Conservation (phyloP, 345 rosid species). For the Eucalyptus camaldulensis region DNA sequence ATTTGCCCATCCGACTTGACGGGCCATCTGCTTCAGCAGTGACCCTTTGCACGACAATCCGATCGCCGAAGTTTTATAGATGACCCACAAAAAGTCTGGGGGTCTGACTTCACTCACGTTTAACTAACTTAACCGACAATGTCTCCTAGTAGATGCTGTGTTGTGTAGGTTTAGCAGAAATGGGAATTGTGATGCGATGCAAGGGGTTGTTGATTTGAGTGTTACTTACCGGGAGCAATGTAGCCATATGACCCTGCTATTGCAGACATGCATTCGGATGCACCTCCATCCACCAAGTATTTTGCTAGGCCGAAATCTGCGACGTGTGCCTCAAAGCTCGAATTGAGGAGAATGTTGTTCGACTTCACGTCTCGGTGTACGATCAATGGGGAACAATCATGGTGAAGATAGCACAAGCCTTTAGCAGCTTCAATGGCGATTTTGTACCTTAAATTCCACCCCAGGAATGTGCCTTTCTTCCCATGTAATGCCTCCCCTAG, state of each 20-base stretch:
- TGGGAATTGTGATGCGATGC: neutral
- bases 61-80: neutral
- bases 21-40: neutral
- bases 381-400: slow-evolving; percentile 83
- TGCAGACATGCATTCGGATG: slow-evolving; percentile 96
- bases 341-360: slow-evolving; percentile 75
- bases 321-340: slow-evolving; percentile 87
- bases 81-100: neutral
- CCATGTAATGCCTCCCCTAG: slow-evolving; percentile 85
- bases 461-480: slow-evolving; percentile 53
- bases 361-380: slow-evolving; percentile 92
- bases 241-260: slow-evolving; percentile 95
- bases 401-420: slow-evolving; percentile 90
- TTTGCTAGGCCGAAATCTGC: slow-evolving; percentile 97
- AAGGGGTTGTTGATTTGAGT: neutral
- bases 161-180: neutral
- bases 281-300: slow-evolving; percentile 63
- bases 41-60: neutral
- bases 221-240: slow-evolving; percentile 80
- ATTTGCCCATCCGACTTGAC: neutral
- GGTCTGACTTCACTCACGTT: neutral
- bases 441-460: slow-evolving; percentile 70
- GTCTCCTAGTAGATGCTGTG: neutral
- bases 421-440: slow-evolving; percentile 89
- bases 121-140: neutral